Evolutionary conservation across 2,329 filamentous ascomycete genomes (phyloP), one percentile per base, ranked within the genome.

Genomic region (Trichoderma guizhouense): DNA sequence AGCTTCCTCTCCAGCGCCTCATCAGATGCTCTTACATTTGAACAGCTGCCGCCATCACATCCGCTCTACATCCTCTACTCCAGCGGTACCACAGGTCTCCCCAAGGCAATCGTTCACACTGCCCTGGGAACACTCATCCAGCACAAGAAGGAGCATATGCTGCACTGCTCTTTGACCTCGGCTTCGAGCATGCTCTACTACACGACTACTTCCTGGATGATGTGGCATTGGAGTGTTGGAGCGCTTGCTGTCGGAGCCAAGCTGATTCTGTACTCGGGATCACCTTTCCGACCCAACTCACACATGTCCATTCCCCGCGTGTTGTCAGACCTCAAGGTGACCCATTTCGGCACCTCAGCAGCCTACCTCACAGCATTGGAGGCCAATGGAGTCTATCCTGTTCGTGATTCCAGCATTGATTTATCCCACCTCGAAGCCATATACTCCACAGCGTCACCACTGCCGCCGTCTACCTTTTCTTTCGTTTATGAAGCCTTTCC

Each of bases 181-280:
- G 84, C 86, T 2, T 93, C 94, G 55, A 88, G 91, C 24, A 86
- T 98, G 78, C 93, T 98, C 81, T 98, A 98, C 84, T 98, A 95
- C 83, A 97, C 94, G 1, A 98, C 95, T 4, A 94, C 92, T 12
- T 97, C 94, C 0, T 98, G 95, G 96, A 98, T 99, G 95, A 98
- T 98, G 95, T 98, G 95, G 94, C 95, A 98, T 80, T 98, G 95
- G 95, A 91, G 95, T 53, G 88, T 98, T 24, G 95, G 93, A 1
- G 93, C 91, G 7, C 89, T 98, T 5, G 93, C 95, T 11, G 91
- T 90, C 34, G 95, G 95, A 68, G 89, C 93, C 12, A 95, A 93
- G 0, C 85, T 98, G 14, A 87, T 98, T 24, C 86, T 98, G 5
- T 99, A 98, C 82, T 93, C 97, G 68, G 96, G 96, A 62, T 97